phyloP scores from a whole-genome alignment of 1,139 yeast species.

The Zygoascus sp. region DNA sequence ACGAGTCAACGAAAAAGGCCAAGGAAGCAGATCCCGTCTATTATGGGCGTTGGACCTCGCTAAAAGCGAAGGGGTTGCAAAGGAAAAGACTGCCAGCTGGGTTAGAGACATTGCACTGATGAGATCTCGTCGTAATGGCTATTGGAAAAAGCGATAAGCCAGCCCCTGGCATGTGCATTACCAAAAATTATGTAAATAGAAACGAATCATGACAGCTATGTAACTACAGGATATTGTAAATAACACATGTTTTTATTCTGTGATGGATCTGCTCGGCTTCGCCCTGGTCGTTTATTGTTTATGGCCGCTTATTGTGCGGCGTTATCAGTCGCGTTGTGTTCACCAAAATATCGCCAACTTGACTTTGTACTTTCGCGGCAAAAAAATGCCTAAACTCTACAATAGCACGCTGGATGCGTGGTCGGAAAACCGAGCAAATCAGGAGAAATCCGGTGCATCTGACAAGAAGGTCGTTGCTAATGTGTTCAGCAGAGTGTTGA shows the following conservation, averaged over 20 bases:
- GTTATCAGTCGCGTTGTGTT: not conserved
- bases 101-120: slow-evolving; percentile 13
- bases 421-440: not conserved
- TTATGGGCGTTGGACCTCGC: slow-evolving; percentile 26
- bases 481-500: not conserved
- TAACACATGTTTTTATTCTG: no score
- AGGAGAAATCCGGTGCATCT: not conserved
- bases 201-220: not conserved
- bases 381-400: not conserved
- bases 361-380: not conserved
- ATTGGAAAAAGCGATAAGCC: slow-evolving; percentile 15
- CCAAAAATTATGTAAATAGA: not conserved
- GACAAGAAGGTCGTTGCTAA: not conserved
- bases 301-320: not conserved
- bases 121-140: slow-evolving; percentile 17
- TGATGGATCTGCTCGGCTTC: no score
- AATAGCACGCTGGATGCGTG: slow-evolving; percentile 3
- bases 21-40: slow-evolving; percentile 22
- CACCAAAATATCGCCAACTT: not conserved
- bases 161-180: not conserved
- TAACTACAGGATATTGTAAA: no score
- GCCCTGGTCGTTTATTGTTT: no score
- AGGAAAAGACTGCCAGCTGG: slow-evolving; percentile 18
- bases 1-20: slow-evolving; percentile 14
- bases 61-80: slow-evolving; percentile 19